Conservation (phyloP, 768 basidiomycete species). For the Termitomyces titanicus region DNA sequence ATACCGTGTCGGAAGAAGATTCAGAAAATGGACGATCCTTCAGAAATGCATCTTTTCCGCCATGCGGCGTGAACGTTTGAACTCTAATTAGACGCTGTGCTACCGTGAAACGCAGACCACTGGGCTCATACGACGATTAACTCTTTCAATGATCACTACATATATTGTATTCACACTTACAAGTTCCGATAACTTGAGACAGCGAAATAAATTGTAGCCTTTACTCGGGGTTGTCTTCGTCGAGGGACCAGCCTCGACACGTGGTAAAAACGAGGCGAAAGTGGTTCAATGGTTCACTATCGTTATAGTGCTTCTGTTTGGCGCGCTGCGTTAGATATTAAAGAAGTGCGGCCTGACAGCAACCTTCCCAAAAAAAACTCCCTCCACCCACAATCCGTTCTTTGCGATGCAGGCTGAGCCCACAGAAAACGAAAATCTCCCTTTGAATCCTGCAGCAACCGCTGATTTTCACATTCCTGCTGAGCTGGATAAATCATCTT, state of each 20-base stretch:
- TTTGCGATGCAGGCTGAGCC: neutral
- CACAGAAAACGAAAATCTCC: neutral
- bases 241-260: neutral
- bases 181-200: too few species aligned
- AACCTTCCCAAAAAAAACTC: neutral
- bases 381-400: neutral
- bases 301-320: neutral
- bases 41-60: too few species aligned
- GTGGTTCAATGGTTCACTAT: neutral
- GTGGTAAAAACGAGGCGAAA: neutral
- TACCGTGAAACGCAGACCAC: too few species aligned
- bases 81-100: too few species aligned
- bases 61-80: too few species aligned
- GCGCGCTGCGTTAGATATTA: neutral
- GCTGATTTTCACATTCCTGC: neutral
- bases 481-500: neutral
- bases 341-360: neutral
- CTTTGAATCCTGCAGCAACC: neutral
- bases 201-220: too few species aligned
- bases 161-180: too few species aligned
- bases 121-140: too few species aligned
- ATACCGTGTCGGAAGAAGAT: too few species aligned
- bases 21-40: too few species aligned
- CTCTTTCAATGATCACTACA: too few species aligned
- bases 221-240: too few species aligned